Conservation (phyloP, 2,329 filamentous ascomycete genomes). For the Cercospora sojina region DNA sequence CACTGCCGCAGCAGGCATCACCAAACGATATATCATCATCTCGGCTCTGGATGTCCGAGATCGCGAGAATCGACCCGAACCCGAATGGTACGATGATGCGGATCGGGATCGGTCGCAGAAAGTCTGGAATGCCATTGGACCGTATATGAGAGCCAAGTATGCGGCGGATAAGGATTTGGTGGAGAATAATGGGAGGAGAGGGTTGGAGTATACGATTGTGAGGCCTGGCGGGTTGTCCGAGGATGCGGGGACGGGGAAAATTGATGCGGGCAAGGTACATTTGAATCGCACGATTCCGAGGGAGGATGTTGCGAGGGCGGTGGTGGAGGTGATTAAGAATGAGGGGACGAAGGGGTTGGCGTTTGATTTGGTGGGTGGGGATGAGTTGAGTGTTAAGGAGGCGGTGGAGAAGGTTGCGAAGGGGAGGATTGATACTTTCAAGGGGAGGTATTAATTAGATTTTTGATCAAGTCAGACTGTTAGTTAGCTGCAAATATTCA, state of each 20-base stretch:
- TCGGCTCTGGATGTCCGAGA: constrained; percentile 60
- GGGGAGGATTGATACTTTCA: constrained; percentile 40
- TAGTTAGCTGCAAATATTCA: neutral
- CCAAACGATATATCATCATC: constrained; percentile 61
- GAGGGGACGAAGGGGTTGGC: constrained; percentile 48
- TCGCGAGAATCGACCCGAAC: constrained; percentile 40
- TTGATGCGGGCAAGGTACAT: constrained; percentile 47
- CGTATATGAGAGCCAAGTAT: constrained; percentile 47
- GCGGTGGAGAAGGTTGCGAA: constrained; percentile 44
- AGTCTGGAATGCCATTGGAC: constrained; percentile 43
- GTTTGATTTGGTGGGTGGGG: constrained; percentile 47
- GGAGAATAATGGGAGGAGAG: constrained; percentile 40
- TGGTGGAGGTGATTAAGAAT: constrained; percentile 55
- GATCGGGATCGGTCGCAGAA: constrained; percentile 40
- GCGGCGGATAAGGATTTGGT: constrained; percentile 45
- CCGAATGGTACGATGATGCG: constrained; percentile 47
- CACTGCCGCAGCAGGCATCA: constrained; percentile 56
- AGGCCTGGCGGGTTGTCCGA: constrained; percentile 46
- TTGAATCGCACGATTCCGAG: constrained; percentile 48
- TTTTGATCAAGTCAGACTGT: no score
- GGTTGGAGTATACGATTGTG: constrained; percentile 50
- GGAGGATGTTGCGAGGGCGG: constrained; percentile 60
- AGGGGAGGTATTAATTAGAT: constrained; percentile 34
- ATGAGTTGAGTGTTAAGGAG: constrained; percentile 39
- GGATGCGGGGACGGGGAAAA: constrained; percentile 47